Evolutionary conservation across 2,329 filamentous ascomycete species (phyloP), one percentile per base, ranked within the genome.

Genomic region (Calonectria ilicicola): DNA sequence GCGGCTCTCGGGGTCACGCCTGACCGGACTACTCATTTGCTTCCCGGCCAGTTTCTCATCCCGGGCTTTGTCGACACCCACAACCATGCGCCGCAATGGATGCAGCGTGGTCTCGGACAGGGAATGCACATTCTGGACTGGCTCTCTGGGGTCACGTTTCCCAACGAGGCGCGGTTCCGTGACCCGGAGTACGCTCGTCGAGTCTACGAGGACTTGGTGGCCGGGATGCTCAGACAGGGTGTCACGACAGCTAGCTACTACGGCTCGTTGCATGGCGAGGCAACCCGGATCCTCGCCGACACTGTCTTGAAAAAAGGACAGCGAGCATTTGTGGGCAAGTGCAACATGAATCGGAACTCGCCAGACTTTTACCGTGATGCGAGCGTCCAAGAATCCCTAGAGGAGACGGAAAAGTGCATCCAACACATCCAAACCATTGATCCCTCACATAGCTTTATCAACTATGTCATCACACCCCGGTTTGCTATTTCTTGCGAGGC

Each of bases 1-100:
- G 26, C 49, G 12, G 17, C 72, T 32, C 71, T 78, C 26, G 47
- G 51, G 5, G 26, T 75, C 47, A 51, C 70, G 8, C 1, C 63
- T 5, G 32, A 15, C 32, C 40, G 40, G 27, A 56, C 56, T 6
- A 73, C 38, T 2, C 64, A 67, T 15, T 83, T 90, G 3, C 60
- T 76, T 2, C 82, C 79, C 9, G 85, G 85, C 46, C 82, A 89
- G 56, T 91, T 92, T 76, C 81, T 92, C 60, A 87, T 91, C 69
- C 90, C 91, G 0, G 90, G 90, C 51, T 89, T 92, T 76, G 84
- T 93, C 66, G 92, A 93, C 83, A 93, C 91, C 1, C 92, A 93
- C 82, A 92, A 92, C 76, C 92, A 94, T 78, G 92, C 92, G 0
- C 91, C 91, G 44, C 87, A 90, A 75, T 89, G 86, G 85, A 82